Percentiles rank a stretch among this genome's conserved stretches.
phyloP scores from a whole-genome alignment of 331 rosid species.

The Acacia pycnantha region DNA sequence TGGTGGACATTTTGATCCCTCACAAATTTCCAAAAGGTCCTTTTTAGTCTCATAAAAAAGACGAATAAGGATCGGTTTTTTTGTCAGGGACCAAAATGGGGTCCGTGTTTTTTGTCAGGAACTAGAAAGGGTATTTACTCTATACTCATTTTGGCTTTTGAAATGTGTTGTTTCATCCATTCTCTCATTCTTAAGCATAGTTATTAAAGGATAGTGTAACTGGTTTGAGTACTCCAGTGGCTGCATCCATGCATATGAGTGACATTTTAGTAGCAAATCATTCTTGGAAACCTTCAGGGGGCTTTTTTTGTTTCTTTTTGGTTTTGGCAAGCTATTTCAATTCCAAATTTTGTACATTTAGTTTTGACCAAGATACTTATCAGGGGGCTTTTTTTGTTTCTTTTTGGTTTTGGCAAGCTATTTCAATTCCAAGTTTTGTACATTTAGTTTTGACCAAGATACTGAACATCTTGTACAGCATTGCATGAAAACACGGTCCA shows the following conservation, averaged over 20 bases:
- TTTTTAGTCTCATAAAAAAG: no score
- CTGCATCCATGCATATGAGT: background rate
- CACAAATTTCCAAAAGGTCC: no score
- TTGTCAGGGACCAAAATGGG: no score
- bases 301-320: background rate
- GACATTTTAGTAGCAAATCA: background rate
- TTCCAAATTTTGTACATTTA: no score
- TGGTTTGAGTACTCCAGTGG: background rate
- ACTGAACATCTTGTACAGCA: background rate
- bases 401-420: background rate
- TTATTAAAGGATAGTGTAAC: background rate
- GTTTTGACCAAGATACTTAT: no score
- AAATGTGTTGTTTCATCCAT: background rate
- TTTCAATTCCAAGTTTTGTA: background rate
- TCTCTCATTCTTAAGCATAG: background rate
- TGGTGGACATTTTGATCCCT: no score
- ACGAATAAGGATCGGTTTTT: no score
- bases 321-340: no score
- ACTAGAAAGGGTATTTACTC: no score
- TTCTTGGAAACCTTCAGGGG: background rate
- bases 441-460: background rate
- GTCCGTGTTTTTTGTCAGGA: no score
- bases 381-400: background rate
- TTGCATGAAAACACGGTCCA: background rate
- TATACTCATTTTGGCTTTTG: background rate